Evolutionary conservation across 306 rosid genomes (phyloP), one percentile per base, ranked within the genome.

Genomic region (Medicago ruthenica): DNA sequence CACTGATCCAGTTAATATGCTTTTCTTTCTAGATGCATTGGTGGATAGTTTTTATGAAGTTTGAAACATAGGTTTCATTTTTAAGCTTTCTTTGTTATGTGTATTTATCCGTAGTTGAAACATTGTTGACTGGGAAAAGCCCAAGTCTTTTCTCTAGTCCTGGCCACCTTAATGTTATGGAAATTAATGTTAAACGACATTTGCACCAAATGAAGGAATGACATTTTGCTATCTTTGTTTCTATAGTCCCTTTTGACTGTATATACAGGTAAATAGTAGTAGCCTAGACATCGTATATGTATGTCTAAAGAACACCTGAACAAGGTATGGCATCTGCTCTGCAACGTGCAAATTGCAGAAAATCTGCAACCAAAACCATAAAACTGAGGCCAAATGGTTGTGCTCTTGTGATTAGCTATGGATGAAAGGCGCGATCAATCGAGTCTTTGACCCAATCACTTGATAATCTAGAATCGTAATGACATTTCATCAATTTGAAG

Each of bases 21-120:
- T 50, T 73, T 61, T 69, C 65, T 76, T 78, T 55, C 58, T 82
- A 78, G 79, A 68, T 36, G 76, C 60, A 70, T 70, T 47, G 70
- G 54, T 68, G 85, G 64, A 68, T 81, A 80, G 83, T 58, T 55
- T 71, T 71, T 74, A 62, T 71, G n/a, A 62, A 64, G 62, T 47
- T 76, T 79, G 63, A 62, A 68, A 62, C 72, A 17, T 70, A 81
- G 89, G 66, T 79, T 81, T 78, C 48, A 55, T 78, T 53, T 80
- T 74, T 61, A 73, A 67, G 64, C 44, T 64, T 60, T 55, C 9
- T 40, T 59, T 71, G 74, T 54, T 55, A 42, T 73, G 73, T 70
- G 18, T 27, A 53, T 40, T 13, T 27, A 53, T 24, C 47, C 15
- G 58, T 67, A n/a, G 73, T 74, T 69, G 72, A 75, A 61, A 42